Conservation (phyloP, 2,329 filamentous ascomycete genomes). For the Claviceps sorghi region DNA sequence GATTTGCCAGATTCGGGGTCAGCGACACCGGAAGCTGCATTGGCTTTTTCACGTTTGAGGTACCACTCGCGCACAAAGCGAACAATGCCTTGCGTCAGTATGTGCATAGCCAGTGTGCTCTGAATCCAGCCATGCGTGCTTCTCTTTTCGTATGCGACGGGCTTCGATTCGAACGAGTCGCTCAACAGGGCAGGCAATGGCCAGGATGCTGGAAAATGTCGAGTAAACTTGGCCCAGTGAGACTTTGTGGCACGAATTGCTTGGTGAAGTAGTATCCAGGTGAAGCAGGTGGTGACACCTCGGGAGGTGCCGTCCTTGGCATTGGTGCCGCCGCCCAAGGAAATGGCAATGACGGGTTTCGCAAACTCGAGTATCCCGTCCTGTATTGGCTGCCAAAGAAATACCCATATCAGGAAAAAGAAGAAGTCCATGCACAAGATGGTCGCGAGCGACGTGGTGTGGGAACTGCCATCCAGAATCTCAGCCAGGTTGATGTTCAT, state of each 20-base stretch:
- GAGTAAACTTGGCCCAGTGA: slow-evolving; percentile 32
- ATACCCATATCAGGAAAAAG: slow-evolving; percentile 72
- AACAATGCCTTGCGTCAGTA: slow-evolving; percentile 58
- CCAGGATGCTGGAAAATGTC: slow-evolving; percentile 32
- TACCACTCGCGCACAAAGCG: slow-evolving; percentile 58
- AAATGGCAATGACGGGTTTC: slow-evolving; percentile 85
- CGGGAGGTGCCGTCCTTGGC: slow-evolving; percentile 54
- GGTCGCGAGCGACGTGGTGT: slow-evolving; percentile 73
- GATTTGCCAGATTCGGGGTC: slow-evolving; percentile 52
- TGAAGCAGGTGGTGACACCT: slow-evolving; percentile 56
- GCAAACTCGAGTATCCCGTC: slow-evolving; percentile 79
- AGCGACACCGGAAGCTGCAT: slow-evolving; percentile 30
- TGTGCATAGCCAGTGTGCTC: slow-evolving; percentile 58
- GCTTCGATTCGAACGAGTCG: slow-evolving; percentile 29
- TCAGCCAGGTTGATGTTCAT: slow-evolving; percentile 75
- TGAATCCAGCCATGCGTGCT: slow-evolving; percentile 51
- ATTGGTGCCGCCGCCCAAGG: slow-evolving; percentile 66
- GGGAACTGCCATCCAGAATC: slow-evolving; percentile 76
- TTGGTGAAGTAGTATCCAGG: slow-evolving; percentile 48
- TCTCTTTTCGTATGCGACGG: slow-evolving; percentile 38
- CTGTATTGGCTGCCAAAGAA: slow-evolving; percentile 75
- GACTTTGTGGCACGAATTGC: slow-evolving; percentile 33
- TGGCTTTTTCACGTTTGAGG: slow-evolving; percentile 42
- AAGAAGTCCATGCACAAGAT: slow-evolving; percentile 72
- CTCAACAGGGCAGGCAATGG: slow-evolving; percentile 29